Evolutionary conservation across 1,139 yeast species (phyloP).

Genomic region (Blastobotrys illinoisensis): DNA sequence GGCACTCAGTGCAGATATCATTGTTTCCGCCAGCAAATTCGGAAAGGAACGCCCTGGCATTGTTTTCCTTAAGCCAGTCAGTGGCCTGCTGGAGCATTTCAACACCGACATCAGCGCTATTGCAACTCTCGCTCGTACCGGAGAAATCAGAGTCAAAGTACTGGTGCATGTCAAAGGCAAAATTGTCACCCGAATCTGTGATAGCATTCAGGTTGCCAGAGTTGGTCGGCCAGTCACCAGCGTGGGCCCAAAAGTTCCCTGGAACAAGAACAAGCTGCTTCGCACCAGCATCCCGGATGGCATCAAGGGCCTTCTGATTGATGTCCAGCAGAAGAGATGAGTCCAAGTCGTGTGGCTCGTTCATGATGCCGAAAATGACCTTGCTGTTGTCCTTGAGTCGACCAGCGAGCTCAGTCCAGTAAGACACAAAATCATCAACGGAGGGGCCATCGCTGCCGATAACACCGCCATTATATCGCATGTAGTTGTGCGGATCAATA

Average conservation of each 20-base stretch:
- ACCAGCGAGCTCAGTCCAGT: not conserved
- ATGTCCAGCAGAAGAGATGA: constrained; percentile 1
- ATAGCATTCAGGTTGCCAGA: constrained; percentile 1
- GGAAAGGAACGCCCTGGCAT: constrained; percentile 3
- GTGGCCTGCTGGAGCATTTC: constrained; percentile 6
- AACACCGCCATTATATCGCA: constrained; percentile 5
- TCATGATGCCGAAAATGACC: constrained; percentile 6
- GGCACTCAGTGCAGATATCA: constrained; percentile 1
- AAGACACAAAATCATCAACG: not conserved
- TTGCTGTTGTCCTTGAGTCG: constrained; percentile 1
- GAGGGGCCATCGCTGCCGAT: not conserved
- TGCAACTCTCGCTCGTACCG: constrained; percentile 5
- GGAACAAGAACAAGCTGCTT: constrained; percentile 5
- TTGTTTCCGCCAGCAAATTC: constrained; percentile 8
- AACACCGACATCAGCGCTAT: constrained; percentile 3
- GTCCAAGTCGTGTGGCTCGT: constrained; percentile 7
- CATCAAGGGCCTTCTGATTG: constrained; percentile 8
- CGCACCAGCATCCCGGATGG: constrained; percentile 5
- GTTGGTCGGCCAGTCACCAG: constrained; percentile 3
- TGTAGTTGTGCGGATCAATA: constrained; percentile 10
- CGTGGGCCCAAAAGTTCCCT: constrained; percentile 8
- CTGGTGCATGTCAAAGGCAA: constrained; percentile 9
- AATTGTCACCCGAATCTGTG: constrained; percentile 4
- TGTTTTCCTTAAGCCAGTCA: constrained; percentile 5
- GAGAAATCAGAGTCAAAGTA: constrained; percentile 9